These are phyloP conservation scores for Cryphonectria naterciae DNA, from an alignment of 2,329 filamentous ascomycete genomes.

Conservation along the genomic window DNA sequence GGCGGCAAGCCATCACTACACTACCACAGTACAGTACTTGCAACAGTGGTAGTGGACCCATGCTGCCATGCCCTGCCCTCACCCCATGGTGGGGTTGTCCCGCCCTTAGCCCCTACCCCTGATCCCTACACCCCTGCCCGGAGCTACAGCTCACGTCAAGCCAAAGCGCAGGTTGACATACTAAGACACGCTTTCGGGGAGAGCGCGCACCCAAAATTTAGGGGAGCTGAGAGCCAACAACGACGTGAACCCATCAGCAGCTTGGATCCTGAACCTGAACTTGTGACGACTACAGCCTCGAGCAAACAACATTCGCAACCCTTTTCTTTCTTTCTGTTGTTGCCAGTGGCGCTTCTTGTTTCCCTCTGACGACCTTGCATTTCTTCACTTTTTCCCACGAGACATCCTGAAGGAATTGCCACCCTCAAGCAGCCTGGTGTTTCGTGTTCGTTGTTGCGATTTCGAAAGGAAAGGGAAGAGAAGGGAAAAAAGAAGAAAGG, in stretches of 20 bases:
- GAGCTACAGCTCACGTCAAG: constrained; percentile 18
- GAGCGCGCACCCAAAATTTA: constrained; percentile 19
- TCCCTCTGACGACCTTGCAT: neutral
- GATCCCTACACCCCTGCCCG: constrained; percentile 6
- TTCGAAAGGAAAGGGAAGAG: too few relatives aligned
- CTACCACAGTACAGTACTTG: too few relatives aligned
- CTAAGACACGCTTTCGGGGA: constrained; percentile 19
- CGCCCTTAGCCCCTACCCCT: neutral
- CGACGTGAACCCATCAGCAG: constrained; percentile 11
- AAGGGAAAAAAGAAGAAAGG: neutral
- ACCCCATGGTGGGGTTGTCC: neutral
- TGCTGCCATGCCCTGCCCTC: neutral
- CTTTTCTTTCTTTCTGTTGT: neutral
- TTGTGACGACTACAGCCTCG: neutral
- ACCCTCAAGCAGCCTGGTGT: neutral
- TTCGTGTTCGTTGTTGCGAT: neutral
- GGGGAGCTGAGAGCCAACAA: constrained; percentile 13
- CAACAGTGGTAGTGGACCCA: neutral
- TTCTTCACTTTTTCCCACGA: neutral
- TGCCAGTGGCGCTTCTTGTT: neutral
- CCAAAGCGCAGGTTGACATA: neutral
- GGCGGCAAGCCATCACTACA: neutral
- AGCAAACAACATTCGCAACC: neutral
- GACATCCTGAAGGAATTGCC: neutral
- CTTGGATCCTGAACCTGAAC: neutral